phyloP scores from a whole-genome alignment of 768 basidiomycete genomes.

The Lactarius indigo region DNA sequence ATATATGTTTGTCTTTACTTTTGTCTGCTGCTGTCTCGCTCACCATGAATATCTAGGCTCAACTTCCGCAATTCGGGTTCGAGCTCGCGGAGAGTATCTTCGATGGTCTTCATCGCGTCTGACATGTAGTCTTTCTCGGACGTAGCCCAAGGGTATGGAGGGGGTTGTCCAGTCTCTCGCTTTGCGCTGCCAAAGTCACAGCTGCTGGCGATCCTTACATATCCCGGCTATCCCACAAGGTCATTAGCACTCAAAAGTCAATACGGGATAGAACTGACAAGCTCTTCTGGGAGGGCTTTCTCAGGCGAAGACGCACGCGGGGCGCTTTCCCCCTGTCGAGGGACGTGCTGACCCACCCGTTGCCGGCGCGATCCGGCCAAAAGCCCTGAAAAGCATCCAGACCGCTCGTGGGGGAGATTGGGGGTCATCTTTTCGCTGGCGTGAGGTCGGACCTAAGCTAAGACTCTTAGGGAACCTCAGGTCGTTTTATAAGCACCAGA shows the following conservation, averaged over 20 bases:
- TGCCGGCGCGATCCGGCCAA: constrained; percentile 22
- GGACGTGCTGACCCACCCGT: constrained; percentile 3
- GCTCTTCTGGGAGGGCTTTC: constrained; percentile 9
- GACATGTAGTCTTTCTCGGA: constrained; percentile 22
- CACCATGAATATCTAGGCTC: constrained; percentile 72
- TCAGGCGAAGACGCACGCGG: constrained; percentile 11
- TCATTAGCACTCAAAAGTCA: constrained; percentile 1
- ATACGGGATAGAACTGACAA: constrained; percentile 6
- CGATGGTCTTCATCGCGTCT: constrained; percentile 52
- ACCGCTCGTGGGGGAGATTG: constrained; percentile 6
- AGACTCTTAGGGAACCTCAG: background rate
- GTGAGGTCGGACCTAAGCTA: background rate
- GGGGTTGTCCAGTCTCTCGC: constrained; percentile 16
- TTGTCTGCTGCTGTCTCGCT: constrained; percentile 24
- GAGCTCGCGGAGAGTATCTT: constrained; percentile 49
- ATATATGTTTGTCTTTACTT: background rate
- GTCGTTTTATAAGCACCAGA: constrained; percentile 12
- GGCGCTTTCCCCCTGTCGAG: constrained; percentile 4
- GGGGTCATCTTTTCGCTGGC: constrained; percentile 8
- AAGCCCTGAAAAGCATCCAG: constrained; percentile 24
- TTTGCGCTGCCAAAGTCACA: constrained; percentile 22
- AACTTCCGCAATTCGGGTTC: constrained; percentile 53
- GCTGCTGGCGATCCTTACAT: constrained; percentile 22
- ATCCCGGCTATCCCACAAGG: constrained; percentile 18
- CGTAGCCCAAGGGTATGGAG: constrained; percentile 27